These are phyloP conservation scores for Backusella macrospora DNA, from an alignment of 192 early-diverging fungal genomes.

Conservation along the genomic window DNA sequence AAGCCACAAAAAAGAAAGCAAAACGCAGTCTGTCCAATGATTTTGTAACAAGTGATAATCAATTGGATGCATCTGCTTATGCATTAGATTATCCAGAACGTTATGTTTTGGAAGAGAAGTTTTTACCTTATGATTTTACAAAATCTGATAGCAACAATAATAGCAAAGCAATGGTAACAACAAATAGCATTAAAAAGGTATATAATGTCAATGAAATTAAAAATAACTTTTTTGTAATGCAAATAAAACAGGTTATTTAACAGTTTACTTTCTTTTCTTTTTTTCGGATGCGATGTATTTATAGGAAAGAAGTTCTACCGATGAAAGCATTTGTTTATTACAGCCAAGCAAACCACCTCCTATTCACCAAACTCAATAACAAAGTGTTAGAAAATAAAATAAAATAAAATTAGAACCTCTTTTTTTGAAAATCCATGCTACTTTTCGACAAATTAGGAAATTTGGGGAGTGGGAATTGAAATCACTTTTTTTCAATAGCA, in stretches of 20 bases:
- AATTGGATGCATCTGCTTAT: background rate
- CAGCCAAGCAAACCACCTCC: background rate
- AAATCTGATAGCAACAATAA: constrained; percentile 44
- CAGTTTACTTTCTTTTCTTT: no score
- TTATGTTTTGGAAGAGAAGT: constrained; percentile 81
- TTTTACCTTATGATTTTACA: constrained; percentile 74
- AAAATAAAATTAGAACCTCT: background rate
- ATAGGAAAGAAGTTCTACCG: constrained; percentile 9
- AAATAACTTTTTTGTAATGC: background rate
- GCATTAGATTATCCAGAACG: constrained; percentile 52
- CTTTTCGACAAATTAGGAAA: background rate
- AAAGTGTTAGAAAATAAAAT: background rate
- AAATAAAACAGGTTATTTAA: background rate
- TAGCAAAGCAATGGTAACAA: background rate
- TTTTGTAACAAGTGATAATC: constrained; percentile 35
- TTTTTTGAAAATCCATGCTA: background rate
- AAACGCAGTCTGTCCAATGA: constrained; percentile 31
- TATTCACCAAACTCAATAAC: background rate
- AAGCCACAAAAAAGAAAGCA: constrained; percentile 61
- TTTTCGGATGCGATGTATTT: background rate
- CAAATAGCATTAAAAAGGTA: background rate
- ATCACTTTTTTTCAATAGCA: background rate
- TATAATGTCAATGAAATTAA: background rate
- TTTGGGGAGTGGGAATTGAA: background rate
- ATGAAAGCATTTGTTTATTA: constrained; percentile 3